A percentile compares a stretch with the other conserved stretches of the same genome.
phyloP scores from a whole-genome alignment of 2,329 filamentous ascomycete species.

The Dendrostoma leiphaemia region DNA sequence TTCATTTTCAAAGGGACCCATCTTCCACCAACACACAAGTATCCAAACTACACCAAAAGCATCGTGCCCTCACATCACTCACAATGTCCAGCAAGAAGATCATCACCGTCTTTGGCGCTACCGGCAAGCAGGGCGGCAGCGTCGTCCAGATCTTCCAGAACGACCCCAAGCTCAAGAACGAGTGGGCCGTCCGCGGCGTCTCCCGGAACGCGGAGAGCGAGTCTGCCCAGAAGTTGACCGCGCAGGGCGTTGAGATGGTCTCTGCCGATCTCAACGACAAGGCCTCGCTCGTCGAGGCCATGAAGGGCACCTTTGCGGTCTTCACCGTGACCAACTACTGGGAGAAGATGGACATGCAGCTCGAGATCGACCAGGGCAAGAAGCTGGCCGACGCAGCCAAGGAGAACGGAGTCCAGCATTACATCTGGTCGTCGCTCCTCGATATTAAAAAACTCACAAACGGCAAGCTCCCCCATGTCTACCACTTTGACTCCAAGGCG shows the following conservation, averaged over 20 bases:
- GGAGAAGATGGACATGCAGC: constrained; percentile 39
- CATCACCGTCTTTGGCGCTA: constrained; percentile 57
- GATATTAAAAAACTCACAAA: constrained; percentile 38
- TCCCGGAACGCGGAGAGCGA: constrained; percentile 47
- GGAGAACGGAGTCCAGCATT: constrained; percentile 39
- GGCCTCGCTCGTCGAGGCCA: constrained; percentile 39
- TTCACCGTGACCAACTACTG: constrained; percentile 54
- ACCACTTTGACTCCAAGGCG: constrained; percentile 58
- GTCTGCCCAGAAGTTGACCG: constrained; percentile 41
- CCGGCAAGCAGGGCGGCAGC: constrained; percentile 59
- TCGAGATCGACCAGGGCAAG: constrained; percentile 45
- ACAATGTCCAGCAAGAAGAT: constrained; percentile 33
- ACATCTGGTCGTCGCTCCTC: constrained; percentile 42
- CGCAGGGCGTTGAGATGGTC: constrained; percentile 49
- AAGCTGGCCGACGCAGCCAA: constrained; percentile 46
- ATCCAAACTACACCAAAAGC: not conserved
- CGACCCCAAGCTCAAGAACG: constrained; percentile 39
- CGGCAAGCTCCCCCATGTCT: constrained; percentile 38
- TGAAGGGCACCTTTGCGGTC: constrained; percentile 46
- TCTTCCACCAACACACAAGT: no score
- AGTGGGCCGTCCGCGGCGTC: constrained; percentile 53
- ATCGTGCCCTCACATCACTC: not conserved
- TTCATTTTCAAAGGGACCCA: not conserved
- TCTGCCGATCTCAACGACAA: constrained; percentile 49
- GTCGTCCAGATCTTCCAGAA: constrained; percentile 42